Base-by-base conservation (phyloP, 176 grass and related monocot species). In the Oryza glaberrima region DNA sequence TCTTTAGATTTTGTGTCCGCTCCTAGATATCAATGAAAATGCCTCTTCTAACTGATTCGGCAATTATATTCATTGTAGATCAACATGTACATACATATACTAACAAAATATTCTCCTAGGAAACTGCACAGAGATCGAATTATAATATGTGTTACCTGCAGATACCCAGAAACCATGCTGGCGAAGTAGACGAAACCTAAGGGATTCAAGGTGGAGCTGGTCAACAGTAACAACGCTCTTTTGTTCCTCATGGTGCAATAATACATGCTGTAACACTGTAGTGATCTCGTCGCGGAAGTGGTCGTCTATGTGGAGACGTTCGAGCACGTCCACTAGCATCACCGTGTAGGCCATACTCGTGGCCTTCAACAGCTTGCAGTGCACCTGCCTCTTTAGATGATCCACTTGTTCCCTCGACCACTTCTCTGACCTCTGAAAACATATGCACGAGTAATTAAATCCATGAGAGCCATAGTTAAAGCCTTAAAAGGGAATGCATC, bases 151-250 rank as follows among this genome's bases (percentile, higher is more conserved):
- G 7, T 8, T 64, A 76, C 76, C 76, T 65, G 60, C 0, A 78
- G 76, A 28, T 1, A 78, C 60, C 38, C 38, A 44, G 0, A 78
- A 2, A 3, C 76, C 76, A 0, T 78, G 58, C 38, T 78, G 38
- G 36, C 76, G n/a, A 17, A 78, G 60, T 5, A 78, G 76, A 9
- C 76, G 76, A 4, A 78, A 66, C 38, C 22, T 56, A 65, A 28
- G 20, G 0, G 76, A 38, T 0, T 9, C 38, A 1, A 28, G 5
- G 14, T 65, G 58, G 0, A 78, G 60, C 4, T 41, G 26, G 35
- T 34, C 4, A 19, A 34, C 34, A 35, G 34, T 11, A 5, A 2
- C 35, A 0, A 2, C 13, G 6, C 12, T 9, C 19, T 43, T 48
- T 9, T 13, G 11, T 11, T 25, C 2, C 11, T 64, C 19, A 4